Evolutionary conservation across 345 rosid genomes (phyloP).

Genomic region (Camelina neglecta): DNA sequence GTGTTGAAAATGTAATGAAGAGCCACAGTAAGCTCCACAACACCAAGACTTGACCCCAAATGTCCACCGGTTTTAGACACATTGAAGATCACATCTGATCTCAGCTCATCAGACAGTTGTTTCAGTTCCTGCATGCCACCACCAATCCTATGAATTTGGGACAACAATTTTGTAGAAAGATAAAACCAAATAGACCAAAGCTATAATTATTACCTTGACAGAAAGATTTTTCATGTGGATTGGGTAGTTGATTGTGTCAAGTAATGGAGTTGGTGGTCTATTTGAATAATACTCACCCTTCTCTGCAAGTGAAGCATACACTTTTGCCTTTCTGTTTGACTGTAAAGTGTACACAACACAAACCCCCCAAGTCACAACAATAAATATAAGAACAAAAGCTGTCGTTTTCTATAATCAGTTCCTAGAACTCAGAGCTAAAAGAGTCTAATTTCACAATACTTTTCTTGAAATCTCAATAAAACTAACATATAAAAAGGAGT

Average conservation of each 20-base stretch:
- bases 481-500: constrained; percentile 12
- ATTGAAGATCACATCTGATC: constrained; percentile 89
- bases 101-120: constrained; percentile 83
- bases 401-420: constrained; percentile 17
- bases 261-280: constrained; percentile 87
- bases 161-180: background rate
- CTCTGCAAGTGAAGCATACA: constrained; percentile 80
- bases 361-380: constrained; percentile 37
- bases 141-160: background rate
- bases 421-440: constrained; percentile 1
- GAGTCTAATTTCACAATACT: constrained; percentile 17
- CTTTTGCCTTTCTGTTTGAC: constrained; percentile 57
- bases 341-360: constrained; percentile 43
- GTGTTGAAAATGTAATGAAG: constrained; percentile 93
- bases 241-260: constrained; percentile 93
- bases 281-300: constrained; percentile 70
- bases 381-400: constrained; percentile 23
- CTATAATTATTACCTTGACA: constrained; percentile 53
- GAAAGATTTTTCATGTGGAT: constrained; percentile 97
- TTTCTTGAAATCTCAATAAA: background rate
- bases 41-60: constrained; percentile 96
- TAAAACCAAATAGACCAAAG: background rate
- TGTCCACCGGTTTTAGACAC: constrained; percentile 98
- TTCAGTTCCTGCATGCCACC: constrained; percentile 65
- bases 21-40: constrained; percentile 96